Conservation (phyloP, 371 early-diverging fungal species). For the Dinochytrium kinnereticum region DNA sequence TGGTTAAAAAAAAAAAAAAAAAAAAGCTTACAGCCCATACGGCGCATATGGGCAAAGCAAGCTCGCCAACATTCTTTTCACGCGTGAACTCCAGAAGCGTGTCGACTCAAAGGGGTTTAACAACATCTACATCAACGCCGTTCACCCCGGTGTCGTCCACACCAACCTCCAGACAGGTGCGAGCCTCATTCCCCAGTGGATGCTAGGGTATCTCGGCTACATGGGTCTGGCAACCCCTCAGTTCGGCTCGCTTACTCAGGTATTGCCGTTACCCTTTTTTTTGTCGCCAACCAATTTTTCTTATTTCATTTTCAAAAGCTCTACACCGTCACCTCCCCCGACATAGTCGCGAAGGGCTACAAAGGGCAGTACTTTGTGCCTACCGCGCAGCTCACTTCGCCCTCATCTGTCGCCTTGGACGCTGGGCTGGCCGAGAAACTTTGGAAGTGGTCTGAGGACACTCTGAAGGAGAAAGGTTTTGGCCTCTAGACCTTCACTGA, state of each 20-base stretch:
- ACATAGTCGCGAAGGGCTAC: constrained; percentile 34
- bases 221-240: too few species aligned
- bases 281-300: background rate
- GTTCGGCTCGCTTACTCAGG: background rate
- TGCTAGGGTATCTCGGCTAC: background rate
- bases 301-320: constrained; percentile 14
- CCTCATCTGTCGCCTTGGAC: constrained; percentile 18
- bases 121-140: constrained; percentile 56
- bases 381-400: constrained; percentile 14
- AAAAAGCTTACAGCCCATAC: constrained; percentile 5
- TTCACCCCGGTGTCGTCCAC: constrained; percentile 72
- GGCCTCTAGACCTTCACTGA: too few species aligned
- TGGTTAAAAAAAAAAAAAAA: background rate
- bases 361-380: constrained; percentile 47
- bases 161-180: constrained; percentile 43
- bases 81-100: constrained; percentile 46
- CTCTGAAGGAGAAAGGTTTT: constrained; percentile 32
- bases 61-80: constrained; percentile 50
- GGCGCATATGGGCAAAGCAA: constrained; percentile 43
- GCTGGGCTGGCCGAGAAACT: constrained; percentile 20
- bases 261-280: background rate
- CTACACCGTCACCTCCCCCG: constrained; percentile 30
- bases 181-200: background rate
- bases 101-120: constrained; percentile 47
- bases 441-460: constrained; percentile 34